phyloP scores from a whole-genome alignment of 2,329 filamentous ascomycete genomes.

The Akanthomyces lecanii region DNA sequence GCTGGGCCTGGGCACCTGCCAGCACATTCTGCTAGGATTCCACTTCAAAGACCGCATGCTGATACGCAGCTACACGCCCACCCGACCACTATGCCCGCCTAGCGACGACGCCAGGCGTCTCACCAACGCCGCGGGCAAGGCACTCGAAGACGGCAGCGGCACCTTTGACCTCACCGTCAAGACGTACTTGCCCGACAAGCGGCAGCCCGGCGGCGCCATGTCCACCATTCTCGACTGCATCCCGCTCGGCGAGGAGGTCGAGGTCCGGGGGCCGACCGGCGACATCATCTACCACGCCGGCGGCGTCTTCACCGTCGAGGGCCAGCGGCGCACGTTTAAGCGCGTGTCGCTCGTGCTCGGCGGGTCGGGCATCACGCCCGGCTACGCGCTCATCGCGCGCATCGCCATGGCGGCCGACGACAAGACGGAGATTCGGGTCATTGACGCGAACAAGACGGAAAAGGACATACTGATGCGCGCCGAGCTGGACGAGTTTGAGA shows the following conservation, averaged over 20 bases:
- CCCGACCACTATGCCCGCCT: conserved; percentile 36
- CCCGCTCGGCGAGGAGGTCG: conserved; percentile 43
- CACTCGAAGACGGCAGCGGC: conserved; percentile 33
- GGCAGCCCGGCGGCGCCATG: conserved; percentile 50
- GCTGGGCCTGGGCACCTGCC: conserved; percentile 46
- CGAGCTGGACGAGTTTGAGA: conserved; percentile 53
- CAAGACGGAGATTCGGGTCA: conserved; percentile 35
- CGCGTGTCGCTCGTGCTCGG: conserved; percentile 46
- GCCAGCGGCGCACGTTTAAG: conserved; percentile 36
- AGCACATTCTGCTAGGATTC: conserved; percentile 51
- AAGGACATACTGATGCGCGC: conserved; percentile 52
- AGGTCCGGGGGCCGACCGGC: conserved; percentile 48
- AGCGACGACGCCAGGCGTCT: no score
- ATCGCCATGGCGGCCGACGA: conserved; percentile 33
- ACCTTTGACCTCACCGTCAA: conserved; percentile 48
- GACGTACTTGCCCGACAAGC: conserved; percentile 45
- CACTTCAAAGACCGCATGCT: conserved; percentile 49
- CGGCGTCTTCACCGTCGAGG: conserved; percentile 42
- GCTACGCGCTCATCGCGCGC: conserved; percentile 42
- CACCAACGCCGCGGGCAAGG: no score
- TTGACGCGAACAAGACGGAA: conserved; percentile 56
- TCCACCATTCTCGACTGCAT: conserved; percentile 50
- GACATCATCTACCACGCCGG: conserved; percentile 45
- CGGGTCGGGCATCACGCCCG: conserved; percentile 48
- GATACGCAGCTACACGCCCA: conserved; percentile 48